phyloP scores from a whole-genome alignment of 768 basidiomycete species.

The Glaciozyma martinii region DNA sequence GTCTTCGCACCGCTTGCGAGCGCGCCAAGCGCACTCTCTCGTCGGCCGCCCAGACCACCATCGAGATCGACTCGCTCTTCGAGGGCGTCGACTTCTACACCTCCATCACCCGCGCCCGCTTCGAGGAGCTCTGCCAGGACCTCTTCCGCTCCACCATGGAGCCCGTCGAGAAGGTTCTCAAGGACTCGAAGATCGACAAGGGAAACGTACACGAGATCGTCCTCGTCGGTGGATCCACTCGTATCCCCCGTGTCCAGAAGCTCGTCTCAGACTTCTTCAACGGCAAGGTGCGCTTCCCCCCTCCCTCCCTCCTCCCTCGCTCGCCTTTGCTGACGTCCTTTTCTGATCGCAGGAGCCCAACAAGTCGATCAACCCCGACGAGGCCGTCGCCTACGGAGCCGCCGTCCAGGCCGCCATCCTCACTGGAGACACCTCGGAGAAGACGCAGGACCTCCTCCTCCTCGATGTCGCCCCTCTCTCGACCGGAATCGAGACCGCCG shows the following conservation, averaged over 20 bases:
- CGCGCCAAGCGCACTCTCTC: constrained; percentile 98
- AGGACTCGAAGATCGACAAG: constrained; percentile 98
- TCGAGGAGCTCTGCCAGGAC: constrained; percentile 91
- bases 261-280: constrained; percentile 98
- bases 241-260: constrained; percentile 95
- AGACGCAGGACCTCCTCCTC: constrained; percentile 90
- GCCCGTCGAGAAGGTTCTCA: constrained; percentile 94
- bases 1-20: constrained; percentile 94
- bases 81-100: constrained; percentile 99
- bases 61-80: constrained; percentile 95
- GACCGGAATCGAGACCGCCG: constrained; percentile 94
- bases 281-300: constrained; percentile 43
- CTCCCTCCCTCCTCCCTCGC: neutral
- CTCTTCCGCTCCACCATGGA: constrained; percentile 89
- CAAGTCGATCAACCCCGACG: constrained; percentile 99
- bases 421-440: constrained; percentile 94
- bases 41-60: constrained; percentile 88
- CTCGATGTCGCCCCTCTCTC: constrained; percentile 88
- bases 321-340: neutral
- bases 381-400: constrained; percentile 97
- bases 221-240: constrained; percentile 93
- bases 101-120: constrained; percentile 92
- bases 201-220: constrained; percentile 91
- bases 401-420: constrained; percentile 98
- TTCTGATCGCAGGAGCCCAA: constrained; percentile 68